A percentile compares a stretch with the other conserved stretches of the same genome.
These are phyloP conservation scores for Aaosphaeria pasadenensis DNA, from an alignment of 2,329 filamentous ascomycete genomes.

Conservation along the genomic window DNA sequence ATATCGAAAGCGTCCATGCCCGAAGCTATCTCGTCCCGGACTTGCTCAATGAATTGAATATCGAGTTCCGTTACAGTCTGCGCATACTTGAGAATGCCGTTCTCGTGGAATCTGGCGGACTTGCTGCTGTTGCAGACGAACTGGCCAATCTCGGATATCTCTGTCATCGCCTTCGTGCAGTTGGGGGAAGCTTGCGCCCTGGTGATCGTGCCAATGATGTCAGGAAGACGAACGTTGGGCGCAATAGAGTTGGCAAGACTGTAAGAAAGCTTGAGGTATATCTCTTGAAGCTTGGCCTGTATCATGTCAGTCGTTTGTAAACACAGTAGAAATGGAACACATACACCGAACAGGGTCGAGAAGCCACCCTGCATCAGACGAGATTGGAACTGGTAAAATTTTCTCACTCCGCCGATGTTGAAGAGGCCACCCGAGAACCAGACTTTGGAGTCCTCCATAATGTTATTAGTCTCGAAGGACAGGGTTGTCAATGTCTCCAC, in stretches of 20 bases:
- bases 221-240: constrained; percentile 37
- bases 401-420: constrained; percentile 50
- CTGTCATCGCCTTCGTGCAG: constrained; percentile 45
- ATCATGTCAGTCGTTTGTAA: background rate
- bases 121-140: constrained; percentile 49
- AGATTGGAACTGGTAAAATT: constrained; percentile 54
- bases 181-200: constrained; percentile 45
- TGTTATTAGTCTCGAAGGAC: constrained; percentile 53
- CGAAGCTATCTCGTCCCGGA: constrained; percentile 13
- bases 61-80: constrained; percentile 15
- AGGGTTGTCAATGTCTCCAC: constrained; percentile 54
- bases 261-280: constrained; percentile 54
- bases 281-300: constrained; percentile 48
- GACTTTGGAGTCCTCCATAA: constrained; percentile 46
- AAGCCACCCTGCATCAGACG: constrained; percentile 52
- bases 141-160: constrained; percentile 50
- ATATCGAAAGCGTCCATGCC: constrained; percentile 21
- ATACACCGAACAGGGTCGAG: constrained; percentile 46
- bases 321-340: background rate
- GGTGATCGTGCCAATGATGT: constrained; percentile 44
- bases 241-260: constrained; percentile 43
- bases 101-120: constrained; percentile 16
- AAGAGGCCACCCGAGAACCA: constrained; percentile 49
- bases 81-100: constrained; percentile 16
- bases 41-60: constrained; percentile 15